Evolutionary conservation across 129 eudicot genomes (phyloP), one percentile per base, ranked within the genome.

Genomic region (Chrysanthemum lavandulifolium): DNA sequence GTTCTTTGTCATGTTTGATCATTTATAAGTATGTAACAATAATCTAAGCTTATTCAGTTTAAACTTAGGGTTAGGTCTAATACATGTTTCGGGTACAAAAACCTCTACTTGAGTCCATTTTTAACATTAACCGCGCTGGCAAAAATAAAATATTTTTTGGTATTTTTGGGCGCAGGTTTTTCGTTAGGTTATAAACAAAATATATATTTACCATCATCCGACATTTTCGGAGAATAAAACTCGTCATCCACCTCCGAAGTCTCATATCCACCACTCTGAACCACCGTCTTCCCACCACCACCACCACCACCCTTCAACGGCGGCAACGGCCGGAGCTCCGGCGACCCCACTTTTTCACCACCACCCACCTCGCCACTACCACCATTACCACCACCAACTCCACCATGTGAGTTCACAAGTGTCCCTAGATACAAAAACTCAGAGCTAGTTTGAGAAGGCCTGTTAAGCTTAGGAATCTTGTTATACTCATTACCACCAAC

Each of bases 301-400:
- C 56, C 72, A 2, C 71, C 80, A 10, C 76, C 61, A 48, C 83
- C 79, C 13, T 16, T 78, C 10, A 91, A 68, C 63, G 90, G 95
- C 61, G 97, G 97, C 56, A 91, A 58, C 8, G 97, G 97, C 6
- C 86, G 91, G 76, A 91, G 95, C 88, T 88, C 97, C 77, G 97
- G 97, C 53, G 97, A 91, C 21, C 84, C 95, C 63, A 83, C 9
- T 73, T 90, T 87, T 11, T 81, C 69, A 21, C 72, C 18, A 9
- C 16, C 6, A 3, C 89, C 13, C 53, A 64, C 61, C 0, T 40
- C 64, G 25, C 61, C 65, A 18, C 56, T 10, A 1, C 14, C 75
- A 71, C 16, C 6, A 23, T 11, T 10, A 36, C 65, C 75, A 0
- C 69, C 14, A 31, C 65, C 81, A 2, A 65, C 11, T 19, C 67